Conservation (phyloP, 768 basidiomycete species). For the Lentinus brumalis region DNA sequence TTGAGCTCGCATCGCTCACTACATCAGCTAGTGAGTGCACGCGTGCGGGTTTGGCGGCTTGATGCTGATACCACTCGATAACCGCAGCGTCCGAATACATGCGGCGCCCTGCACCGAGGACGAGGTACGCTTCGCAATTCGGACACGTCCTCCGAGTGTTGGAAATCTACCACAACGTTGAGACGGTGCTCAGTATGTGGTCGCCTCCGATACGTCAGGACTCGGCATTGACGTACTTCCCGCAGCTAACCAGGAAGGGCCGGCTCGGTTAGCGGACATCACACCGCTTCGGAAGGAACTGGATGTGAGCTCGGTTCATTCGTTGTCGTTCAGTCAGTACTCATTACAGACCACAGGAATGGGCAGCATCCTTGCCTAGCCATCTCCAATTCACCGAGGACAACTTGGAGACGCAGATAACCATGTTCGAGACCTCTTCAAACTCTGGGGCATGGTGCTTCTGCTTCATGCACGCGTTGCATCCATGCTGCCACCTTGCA, state of each 20-base stretch:
- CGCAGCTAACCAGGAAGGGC: slow-evolving; percentile 22
- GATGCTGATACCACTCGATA: slow-evolving; percentile 1
- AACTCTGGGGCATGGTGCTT: slow-evolving; percentile 84
- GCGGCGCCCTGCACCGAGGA: slow-evolving; percentile 60
- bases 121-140: slow-evolving; percentile 67
- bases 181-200: slow-evolving; percentile 53
- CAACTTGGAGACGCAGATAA: slow-evolving; percentile 65
- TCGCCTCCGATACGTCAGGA: neutral
- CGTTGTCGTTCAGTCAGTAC: neutral
- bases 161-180: slow-evolving; percentile 62
- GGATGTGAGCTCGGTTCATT: slow-evolving; percentile 3
- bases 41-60: neutral
- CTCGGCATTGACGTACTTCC: neutral
- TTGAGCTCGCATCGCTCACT: slow-evolving; percentile 53
- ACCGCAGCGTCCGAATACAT: slow-evolving; percentile 57
- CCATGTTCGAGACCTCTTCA: slow-evolving; percentile 79
- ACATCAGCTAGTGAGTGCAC: slow-evolving; percentile 21
- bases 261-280: slow-evolving; percentile 18
- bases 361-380: slow-evolving; percentile 68
- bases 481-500: slow-evolving; percentile 68
- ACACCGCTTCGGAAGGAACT: slow-evolving; percentile 12
- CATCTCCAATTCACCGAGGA: slow-evolving; percentile 72
- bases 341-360: slow-evolving; percentile 46
- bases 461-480: slow-evolving; percentile 71
- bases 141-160: slow-evolving; percentile 76